Conservation (phyloP, 2,329 filamentous ascomycete species). For the Monosporascus sp. region DNA sequence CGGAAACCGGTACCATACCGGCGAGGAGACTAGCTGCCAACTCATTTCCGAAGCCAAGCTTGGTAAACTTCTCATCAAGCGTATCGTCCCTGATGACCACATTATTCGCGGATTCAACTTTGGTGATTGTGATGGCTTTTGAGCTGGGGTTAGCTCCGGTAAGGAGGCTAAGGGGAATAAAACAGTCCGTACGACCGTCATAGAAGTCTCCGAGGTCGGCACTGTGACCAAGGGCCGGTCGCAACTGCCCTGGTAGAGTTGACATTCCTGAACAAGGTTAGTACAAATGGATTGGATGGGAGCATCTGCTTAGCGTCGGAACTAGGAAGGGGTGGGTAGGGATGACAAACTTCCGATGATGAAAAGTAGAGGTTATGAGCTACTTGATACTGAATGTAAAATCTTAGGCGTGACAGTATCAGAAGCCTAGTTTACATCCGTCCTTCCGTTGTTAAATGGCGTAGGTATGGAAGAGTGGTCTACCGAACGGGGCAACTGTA, state of each 20-base stretch:
- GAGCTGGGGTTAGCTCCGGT: not conserved
- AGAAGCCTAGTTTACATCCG: too few species aligned
- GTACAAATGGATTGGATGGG: not conserved
- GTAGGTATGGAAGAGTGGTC: too few species aligned
- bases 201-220: constrained; percentile 4
- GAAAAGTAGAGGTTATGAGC: too few species aligned
- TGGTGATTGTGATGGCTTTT: not conserved
- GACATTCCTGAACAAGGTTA: not conserved
- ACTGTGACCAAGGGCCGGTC: constrained; percentile 5
- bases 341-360: too few species aligned
- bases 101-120: not conserved
- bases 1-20: constrained; percentile 1
- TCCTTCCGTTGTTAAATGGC: too few species aligned
- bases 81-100: not conserved
- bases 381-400: too few species aligned
- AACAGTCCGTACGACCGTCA: constrained; percentile 1
- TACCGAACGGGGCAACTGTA: too few species aligned
- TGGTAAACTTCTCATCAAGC: constrained; percentile 1
- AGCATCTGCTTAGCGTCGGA: not conserved
- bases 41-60: not conserved
- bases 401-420: too few species aligned
- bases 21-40: constrained; percentile 3
- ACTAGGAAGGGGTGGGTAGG: constrained; percentile 6
- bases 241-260: not conserved
- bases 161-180: not conserved